Base-by-base conservation (phyloP, 2,329 filamentous ascomycete species). In the Beauveria rudraprayagi region DNA sequence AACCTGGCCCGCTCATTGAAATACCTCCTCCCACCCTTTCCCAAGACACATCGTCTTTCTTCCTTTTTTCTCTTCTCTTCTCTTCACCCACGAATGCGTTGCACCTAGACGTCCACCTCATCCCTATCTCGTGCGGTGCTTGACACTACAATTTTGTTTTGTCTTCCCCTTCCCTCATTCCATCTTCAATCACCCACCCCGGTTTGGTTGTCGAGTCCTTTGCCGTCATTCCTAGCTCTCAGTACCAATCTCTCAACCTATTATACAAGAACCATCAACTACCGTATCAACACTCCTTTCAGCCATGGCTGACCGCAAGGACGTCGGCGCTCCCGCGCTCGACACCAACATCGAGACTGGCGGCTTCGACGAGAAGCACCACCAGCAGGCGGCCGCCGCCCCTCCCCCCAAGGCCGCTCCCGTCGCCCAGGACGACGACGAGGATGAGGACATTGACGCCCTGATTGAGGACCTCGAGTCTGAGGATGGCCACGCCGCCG, bases 401-500 rank as follows among this genome's bases (percentile, higher is more conserved):
- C 67, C 71, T 52, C 65, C 71, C 46, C 65, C 72, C 47, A 75
- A 76, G 69, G 68, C 71, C 63, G 78, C 77, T 69, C 72, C 70
- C 55, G 79, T 82, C 48, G 83, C 82, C 34, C 86, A 87, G 6
- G 87, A 90, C 54, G 88, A 92, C 24, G 88, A 90, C 51, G 73
- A 77, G 34, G 88, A 91, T 69, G 89, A 91, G 77, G 88, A 93
- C 72, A 91, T 96, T 67, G 90, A 95, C 71, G 85, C 87, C 70
- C 81, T 96, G 70, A 95, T 96, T 67, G 89, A 92, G 73, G 91
- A 94, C 69, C 87, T 95, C 67, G 89, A 94, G 77, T 91, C 87
- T 47, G 81, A 91, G 68, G 90, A 94, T 74, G 90, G 87, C 60
- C 84, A 86, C 67, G 81, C 83, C 59, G 78, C 80, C 19, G 79